A percentile compares a stretch with the other conserved stretches of the same genome.
Evolutionary conservation across 1,139 yeast genomes (phyloP).

Genomic region (Yamadazyma atmosphaerica): DNA sequence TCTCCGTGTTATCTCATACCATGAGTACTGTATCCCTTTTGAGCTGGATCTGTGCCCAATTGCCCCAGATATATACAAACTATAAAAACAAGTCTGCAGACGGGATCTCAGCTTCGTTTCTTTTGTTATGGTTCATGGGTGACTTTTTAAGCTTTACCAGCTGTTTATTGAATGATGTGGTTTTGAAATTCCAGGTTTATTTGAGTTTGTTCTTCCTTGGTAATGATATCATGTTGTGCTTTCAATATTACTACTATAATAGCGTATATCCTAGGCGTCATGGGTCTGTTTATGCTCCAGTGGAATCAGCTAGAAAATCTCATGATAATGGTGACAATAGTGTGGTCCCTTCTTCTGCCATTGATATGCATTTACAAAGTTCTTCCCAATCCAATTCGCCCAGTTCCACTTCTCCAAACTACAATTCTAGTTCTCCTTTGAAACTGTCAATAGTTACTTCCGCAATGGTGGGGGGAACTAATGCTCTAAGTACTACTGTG

Average conservation of each 20-base stretch:
- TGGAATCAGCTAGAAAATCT: conserved; percentile 5
- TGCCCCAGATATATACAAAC: conserved; percentile 83
- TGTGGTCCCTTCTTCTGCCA: conserved; percentile 2
- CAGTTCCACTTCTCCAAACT: conserved; percentile 17
- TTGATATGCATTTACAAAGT: conserved; percentile 6
- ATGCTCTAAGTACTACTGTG: conserved; percentile 17
- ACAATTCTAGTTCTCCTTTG: conserved; percentile 15
- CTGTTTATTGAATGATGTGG: conserved; percentile 73
- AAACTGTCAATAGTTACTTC: conserved; percentile 18
- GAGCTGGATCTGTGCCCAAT: conserved; percentile 82
- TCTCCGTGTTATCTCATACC: conserved; percentile 22
- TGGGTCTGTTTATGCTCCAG: conserved; percentile 9
- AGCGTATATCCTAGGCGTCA: conserved; percentile 32
- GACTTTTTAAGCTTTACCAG: conserved; percentile 81
- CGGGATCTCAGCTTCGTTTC: conserved; percentile 78
- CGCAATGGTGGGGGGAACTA: conserved; percentile 23
- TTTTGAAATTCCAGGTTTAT: conserved; percentile 70
- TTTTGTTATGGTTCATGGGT: conserved; percentile 80
- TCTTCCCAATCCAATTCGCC: conserved; percentile 20
- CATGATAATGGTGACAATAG: conserved; percentile 3
- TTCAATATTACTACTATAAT: conserved; percentile 75
- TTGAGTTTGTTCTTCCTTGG: conserved; percentile 73
- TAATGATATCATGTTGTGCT: conserved; percentile 70
- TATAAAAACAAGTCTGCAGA: conserved; percentile 78
- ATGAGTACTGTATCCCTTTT: conserved; percentile 37